A percentile compares a stretch with the other conserved stretches of the same genome.
phyloP scores from a whole-genome alignment of 2,329 filamentous ascomycete species.

The Pseudopyricularia javanii region DNA sequence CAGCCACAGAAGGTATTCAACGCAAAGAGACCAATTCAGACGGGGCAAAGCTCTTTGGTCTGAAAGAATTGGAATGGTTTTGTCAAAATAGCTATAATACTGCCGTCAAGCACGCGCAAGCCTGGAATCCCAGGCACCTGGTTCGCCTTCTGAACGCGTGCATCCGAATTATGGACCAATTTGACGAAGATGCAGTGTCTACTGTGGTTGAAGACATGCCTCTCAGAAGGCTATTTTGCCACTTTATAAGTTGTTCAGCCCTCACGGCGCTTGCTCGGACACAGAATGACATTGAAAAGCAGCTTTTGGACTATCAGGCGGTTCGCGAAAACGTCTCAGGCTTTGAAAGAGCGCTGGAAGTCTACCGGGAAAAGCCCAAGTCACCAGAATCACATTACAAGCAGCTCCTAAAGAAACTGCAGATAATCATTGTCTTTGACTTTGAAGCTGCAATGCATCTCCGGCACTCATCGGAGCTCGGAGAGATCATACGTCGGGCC shows the following conservation, averaged over 20 bases:
- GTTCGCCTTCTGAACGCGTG: constrained; percentile 44
- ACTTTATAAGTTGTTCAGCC: constrained; percentile 50
- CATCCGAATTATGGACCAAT: constrained; percentile 36
- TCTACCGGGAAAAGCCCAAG: constrained; percentile 24
- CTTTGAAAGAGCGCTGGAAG: constrained; percentile 38
- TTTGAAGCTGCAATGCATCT: constrained; percentile 63
- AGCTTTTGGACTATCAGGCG: constrained; percentile 49
- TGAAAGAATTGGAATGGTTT: constrained; percentile 70
- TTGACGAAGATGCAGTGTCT: constrained; percentile 31
- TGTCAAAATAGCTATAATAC: constrained; percentile 72
- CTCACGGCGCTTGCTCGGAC: constrained; percentile 38
- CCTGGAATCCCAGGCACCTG: constrained; percentile 39
- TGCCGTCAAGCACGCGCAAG: constrained; percentile 46
- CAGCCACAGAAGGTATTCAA: constrained; percentile 28
- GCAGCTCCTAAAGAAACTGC: constrained; percentile 50
- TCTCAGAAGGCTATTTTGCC: constrained; percentile 54
- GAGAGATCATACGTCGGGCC: constrained; percentile 43
- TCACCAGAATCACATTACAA: constrained; percentile 21
- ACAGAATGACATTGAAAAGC: constrained; percentile 32
- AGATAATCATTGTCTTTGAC: constrained; percentile 60
- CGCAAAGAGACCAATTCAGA: constrained; percentile 22
- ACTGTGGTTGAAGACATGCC: constrained; percentile 33
- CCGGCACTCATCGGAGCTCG: constrained; percentile 54
- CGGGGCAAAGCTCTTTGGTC: constrained; percentile 40
- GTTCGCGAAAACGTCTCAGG: constrained; percentile 46